These are phyloP conservation scores for Sarocladium brachiariae DNA, from an alignment of 2,329 filamentous ascomycete species.

Conservation along the genomic window DNA sequence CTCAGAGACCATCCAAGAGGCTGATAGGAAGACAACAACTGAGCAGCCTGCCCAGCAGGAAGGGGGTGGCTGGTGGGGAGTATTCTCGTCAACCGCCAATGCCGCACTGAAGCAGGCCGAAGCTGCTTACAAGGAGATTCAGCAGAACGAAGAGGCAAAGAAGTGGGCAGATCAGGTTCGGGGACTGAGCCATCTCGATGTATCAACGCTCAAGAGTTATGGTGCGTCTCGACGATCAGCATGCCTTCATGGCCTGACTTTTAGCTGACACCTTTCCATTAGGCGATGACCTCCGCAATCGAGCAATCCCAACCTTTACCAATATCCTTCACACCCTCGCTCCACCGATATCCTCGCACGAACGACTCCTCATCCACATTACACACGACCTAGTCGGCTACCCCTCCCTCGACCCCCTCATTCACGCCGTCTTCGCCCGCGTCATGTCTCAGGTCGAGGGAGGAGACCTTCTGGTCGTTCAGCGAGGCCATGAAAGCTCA, in stretches of 20 bases:
- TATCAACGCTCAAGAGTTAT: conserved; percentile 59
- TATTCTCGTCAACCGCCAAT: conserved; percentile 73
- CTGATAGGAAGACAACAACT: conserved; percentile 40
- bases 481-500: conserved; percentile 81
- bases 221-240: conserved; percentile 18
- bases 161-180: conserved; percentile 92
- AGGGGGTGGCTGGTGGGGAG: conserved; percentile 84
- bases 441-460: conserved; percentile 99
- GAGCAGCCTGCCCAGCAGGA: conserved; percentile 20
- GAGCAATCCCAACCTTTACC: conserved; percentile 89
- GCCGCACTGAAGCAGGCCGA: conserved; percentile 91
- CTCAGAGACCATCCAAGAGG: conserved; percentile 52
- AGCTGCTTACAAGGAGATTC: conserved; percentile 87
- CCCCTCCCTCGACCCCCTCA: conserved; percentile 85
- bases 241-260: neutral
- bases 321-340: conserved; percentile 92
- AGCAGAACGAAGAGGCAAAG: conserved; percentile 93
- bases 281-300: conserved; percentile 82
- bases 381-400: conserved; percentile 95
- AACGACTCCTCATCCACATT: conserved; percentile 93
- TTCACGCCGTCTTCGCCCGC: conserved; percentile 84
- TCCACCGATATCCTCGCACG: conserved; percentile 92
- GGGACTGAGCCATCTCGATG: conserved; percentile 56
- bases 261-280: conserved; percentile 9
- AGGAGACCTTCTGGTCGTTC: conserved; percentile 87